A percentile compares a stretch with the other conserved stretches of the same genome.
Evolutionary conservation across 2,329 filamentous ascomycete species (phyloP).

Genomic region (Elsinoe australis): DNA sequence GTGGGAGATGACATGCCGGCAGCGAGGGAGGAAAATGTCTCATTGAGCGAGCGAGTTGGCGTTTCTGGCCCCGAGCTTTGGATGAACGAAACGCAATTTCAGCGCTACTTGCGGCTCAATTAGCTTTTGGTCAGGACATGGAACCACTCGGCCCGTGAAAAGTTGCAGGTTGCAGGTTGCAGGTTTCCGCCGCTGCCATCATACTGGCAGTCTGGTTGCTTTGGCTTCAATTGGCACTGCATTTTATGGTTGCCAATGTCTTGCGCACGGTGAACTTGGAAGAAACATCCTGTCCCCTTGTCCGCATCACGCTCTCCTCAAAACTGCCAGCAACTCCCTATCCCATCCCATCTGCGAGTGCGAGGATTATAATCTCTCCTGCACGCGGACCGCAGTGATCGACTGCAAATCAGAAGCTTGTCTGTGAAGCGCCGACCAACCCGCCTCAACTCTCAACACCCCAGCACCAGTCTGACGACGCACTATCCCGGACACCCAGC

Average conservation of each 20-base stretch:
- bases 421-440: background rate
- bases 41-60: too few species aligned
- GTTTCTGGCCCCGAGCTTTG: too few species aligned
- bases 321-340: background rate
- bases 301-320: background rate
- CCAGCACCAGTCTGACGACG: slow-evolving; percentile 5
- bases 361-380: slow-evolving; percentile 12
- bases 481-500: background rate
- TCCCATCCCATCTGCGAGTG: background rate
- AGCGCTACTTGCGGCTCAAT: background rate
- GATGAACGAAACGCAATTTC: too few species aligned
- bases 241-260: slow-evolving; percentile 5
- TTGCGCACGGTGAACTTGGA: slow-evolving; percentile 9
- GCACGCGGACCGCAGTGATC: slow-evolving; percentile 2
- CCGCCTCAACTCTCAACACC: slow-evolving; percentile 2
- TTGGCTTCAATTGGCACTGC: too few species aligned
- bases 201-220: too few species aligned
- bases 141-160: background rate
- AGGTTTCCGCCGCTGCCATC: too few species aligned
- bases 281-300: slow-evolving; percentile 6
- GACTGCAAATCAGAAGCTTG: slow-evolving; percentile 14
- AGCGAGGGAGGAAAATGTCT: background rate
- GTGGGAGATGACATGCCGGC: background rate
- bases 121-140: too few species aligned
- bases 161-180: too few species aligned